Evolutionary conservation across 1,284 basidiomycete genomes (phyloP).

Genomic region (Ceratobasidium sp.): DNA sequence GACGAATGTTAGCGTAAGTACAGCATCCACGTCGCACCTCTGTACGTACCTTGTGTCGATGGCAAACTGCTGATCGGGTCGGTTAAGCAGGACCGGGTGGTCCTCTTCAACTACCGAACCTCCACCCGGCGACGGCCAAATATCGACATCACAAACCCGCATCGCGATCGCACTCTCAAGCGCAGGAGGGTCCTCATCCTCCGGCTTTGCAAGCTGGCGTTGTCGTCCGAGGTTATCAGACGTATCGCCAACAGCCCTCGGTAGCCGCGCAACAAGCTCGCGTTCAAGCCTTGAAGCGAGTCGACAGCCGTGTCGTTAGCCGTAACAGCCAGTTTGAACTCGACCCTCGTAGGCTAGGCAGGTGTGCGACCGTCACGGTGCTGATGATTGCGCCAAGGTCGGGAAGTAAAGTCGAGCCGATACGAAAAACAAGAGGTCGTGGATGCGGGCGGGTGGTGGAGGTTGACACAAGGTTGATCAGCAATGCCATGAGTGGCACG

Average conservation of each 20-base stretch:
- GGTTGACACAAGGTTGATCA: no score
- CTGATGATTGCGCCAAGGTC: no score
- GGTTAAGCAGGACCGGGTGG: constrained; percentile 76
- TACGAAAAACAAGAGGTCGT: no score
- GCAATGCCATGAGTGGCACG: no score
- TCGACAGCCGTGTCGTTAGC: constrained; percentile 93
- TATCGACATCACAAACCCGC: constrained; percentile 28
- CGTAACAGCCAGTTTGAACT: constrained; percentile 86
- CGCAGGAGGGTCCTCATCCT: constrained; percentile 54
- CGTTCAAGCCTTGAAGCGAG: constrained; percentile 84
- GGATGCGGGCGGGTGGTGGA: no score
- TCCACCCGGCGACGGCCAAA: constrained; percentile 40
- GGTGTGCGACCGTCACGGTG: constrained; percentile 86
- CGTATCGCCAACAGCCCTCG: constrained; percentile 80
- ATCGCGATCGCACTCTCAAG: constrained; percentile 54
- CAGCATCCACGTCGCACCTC: no score
- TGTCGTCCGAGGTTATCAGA: constrained; percentile 82
- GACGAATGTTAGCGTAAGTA: no score
- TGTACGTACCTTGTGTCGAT: constrained; percentile 3
- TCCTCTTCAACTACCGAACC: constrained; percentile 62
- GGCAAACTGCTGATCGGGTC: constrained; percentile 76
- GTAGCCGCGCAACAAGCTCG: constrained; percentile 83
- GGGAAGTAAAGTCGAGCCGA: no score
- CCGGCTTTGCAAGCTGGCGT: constrained; percentile 71
- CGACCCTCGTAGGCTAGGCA: constrained; percentile 72